Evolutionary conservation across 2,329 filamentous ascomycete species (phyloP).

Genomic region (Pyrenophora tritici-repentis): DNA sequence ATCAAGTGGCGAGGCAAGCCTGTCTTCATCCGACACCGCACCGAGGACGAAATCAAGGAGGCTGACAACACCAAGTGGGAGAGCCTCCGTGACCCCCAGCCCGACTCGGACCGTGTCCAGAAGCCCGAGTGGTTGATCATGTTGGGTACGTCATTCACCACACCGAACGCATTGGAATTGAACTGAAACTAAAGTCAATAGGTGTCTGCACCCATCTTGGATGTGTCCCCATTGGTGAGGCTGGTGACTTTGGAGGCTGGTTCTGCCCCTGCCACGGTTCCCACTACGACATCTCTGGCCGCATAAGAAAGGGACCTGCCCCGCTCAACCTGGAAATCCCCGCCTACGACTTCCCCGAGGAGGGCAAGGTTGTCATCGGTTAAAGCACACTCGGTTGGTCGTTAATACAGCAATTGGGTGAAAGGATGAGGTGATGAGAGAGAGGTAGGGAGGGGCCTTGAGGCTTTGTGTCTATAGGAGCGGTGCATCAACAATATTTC

Average conservation of each 20-base stretch:
- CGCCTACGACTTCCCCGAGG: conserved; percentile 88
- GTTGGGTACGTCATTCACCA: conserved; percentile 68
- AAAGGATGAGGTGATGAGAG: conserved; percentile 9
- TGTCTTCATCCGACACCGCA: conserved; percentile 99
- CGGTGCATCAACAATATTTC: conserved; percentile 41
- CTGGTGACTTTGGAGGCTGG: conserved; percentile 97
- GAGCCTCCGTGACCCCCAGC: conserved; percentile 85
- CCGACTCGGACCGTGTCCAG: conserved; percentile 92
- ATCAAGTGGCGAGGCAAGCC: conserved; percentile 99
- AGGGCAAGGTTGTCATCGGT: conserved; percentile 88
- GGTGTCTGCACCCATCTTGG: conserved; percentile 99
- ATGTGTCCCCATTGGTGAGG: conserved; percentile 98
- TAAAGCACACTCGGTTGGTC: conserved; percentile 53
- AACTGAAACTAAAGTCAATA: conserved; percentile 48
- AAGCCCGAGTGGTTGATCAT: conserved; percentile 99
- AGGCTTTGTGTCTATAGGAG: conserved; percentile 42
- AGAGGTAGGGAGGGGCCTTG: conserved; percentile 7
- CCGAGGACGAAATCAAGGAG: conserved; percentile 88
- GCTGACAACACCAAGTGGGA: conserved; percentile 87
- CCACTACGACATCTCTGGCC: conserved; percentile 99
- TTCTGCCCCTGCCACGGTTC: conserved; percentile 99
- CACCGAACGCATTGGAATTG: not conserved
- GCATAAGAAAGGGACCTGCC: conserved; percentile 95
- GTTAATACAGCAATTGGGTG: conserved; percentile 3
- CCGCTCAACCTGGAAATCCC: conserved; percentile 98